A percentile compares a stretch with the other conserved stretches of the same genome.
Conservation (phyloP, 441 rosid species). For the Eruca vesicaria region DNA sequence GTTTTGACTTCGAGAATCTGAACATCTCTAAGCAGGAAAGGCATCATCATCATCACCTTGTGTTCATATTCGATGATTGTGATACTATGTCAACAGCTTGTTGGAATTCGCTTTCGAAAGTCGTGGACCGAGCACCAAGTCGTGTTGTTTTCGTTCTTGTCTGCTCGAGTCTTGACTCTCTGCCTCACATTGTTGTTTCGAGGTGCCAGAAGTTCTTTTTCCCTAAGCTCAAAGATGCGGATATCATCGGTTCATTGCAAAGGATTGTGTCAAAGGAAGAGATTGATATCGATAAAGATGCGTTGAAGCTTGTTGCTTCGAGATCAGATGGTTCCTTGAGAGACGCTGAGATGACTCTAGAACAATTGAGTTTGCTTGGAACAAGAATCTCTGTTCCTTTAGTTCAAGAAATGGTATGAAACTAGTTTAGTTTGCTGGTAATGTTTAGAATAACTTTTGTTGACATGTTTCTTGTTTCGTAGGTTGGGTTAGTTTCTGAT, state of each 20-base stretch:
- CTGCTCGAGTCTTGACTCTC: slow-evolving; percentile 75
- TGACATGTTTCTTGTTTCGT: slow-evolving; percentile 21
- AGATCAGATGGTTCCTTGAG: slow-evolving; percentile 92
- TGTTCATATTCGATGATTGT: slow-evolving; percentile 82
- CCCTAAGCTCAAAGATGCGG: slow-evolving; percentile 88
- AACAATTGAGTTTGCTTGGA: slow-evolving; percentile 88
- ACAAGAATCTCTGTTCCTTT: slow-evolving; percentile 72
- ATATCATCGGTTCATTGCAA: slow-evolving; percentile 69
- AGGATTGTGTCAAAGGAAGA: slow-evolving; percentile 81
- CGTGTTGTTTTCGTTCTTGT: slow-evolving; percentile 78
- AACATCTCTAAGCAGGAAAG: slow-evolving; percentile 45
- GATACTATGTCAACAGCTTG: slow-evolving; percentile 67
- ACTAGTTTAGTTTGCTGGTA: no score
- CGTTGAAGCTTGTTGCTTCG: slow-evolving; percentile 83
- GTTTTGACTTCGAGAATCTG: slow-evolving; percentile 64
- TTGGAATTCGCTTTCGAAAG: slow-evolving; percentile 82
- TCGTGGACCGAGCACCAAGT: slow-evolving; percentile 69
- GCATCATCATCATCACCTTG: slow-evolving; percentile 28
- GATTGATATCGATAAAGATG: slow-evolving; percentile 69
- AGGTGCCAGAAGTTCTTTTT: slow-evolving; percentile 96
- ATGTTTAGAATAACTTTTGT: background rate
- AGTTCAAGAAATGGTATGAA: slow-evolving; percentile 82
- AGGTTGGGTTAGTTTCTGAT: slow-evolving; percentile 94
- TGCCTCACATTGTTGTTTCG: slow-evolving; percentile 86
- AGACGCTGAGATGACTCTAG: slow-evolving; percentile 94